Conservation (phyloP, 1,139 yeast species). For the Yamadazyma spencermartinsiae region DNA sequence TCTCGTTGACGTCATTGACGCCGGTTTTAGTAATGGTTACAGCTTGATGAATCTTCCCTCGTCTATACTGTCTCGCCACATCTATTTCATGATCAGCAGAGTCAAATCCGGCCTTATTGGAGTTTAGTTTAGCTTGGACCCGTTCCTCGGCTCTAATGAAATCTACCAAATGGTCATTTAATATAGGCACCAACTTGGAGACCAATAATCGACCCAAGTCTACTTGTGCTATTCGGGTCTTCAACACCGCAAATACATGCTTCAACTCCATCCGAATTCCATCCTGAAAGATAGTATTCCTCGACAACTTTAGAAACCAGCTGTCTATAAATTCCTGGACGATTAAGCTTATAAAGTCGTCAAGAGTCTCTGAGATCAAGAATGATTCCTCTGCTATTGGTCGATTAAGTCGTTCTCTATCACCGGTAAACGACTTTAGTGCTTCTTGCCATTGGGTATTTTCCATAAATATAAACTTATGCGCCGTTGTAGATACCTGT, state of each 20-base stretch:
- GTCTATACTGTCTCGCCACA: conserved; percentile 59
- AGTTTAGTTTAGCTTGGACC: conserved; percentile 21
- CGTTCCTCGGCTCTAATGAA: conserved; percentile 56
- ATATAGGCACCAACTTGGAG: conserved; percentile 57
- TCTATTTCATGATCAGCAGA: conserved; percentile 51
- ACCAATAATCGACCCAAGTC: conserved; percentile 64
- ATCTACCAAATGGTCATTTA: conserved; percentile 63
- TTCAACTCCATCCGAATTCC: conserved; percentile 53
- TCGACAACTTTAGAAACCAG: conserved; percentile 63
- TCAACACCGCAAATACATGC: conserved; percentile 40
- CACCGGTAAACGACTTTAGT: conserved; percentile 9
- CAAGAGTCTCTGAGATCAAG: conserved; percentile 53
- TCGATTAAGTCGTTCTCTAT: conserved; percentile 10
- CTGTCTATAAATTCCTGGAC: conserved; percentile 59
- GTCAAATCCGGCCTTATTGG: conserved; percentile 23
- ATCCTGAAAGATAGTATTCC: conserved; percentile 51
- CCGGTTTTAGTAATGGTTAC: conserved; percentile 44
- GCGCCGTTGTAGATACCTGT: not conserved
- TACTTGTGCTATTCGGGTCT: conserved; percentile 37
- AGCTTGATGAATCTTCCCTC: conserved; percentile 62
- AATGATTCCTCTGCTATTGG: conserved; percentile 53
- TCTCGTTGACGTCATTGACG: conserved; percentile 48
- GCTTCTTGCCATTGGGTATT: conserved; percentile 28
- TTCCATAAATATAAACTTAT: conserved; percentile 27
- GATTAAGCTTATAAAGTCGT: conserved; percentile 52